Base-by-base conservation (phyloP, 2,329 filamentous ascomycete species). In the Parascedosporium putredinis region DNA sequence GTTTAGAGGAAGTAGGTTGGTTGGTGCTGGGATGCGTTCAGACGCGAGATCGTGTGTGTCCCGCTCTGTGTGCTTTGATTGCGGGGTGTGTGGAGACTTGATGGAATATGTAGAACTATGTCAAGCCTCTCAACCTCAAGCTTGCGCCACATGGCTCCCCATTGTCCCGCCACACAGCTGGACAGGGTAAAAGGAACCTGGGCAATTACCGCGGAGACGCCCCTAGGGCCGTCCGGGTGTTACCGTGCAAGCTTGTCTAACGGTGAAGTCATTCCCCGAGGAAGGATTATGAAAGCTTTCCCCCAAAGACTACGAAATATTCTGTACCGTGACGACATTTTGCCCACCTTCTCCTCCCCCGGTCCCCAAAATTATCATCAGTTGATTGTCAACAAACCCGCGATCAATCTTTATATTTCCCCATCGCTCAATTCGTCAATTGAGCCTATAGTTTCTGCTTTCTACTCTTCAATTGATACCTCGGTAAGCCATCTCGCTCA, bases 241-340 rank as follows among this genome's bases (percentile, higher is more conserved):
- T n/a, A 31, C n/a, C 27, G 36, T 36, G 38, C 12, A 42, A 18
- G 3, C 10, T 9, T 33, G 3, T 47, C 31, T 27, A 10, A 12
- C 16, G 25, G 16, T 43, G n/a, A 22, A 33, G 31, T 20, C 14
- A 25, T 27, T 36, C 45, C n/a, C n/a, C n/a, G n/a, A n/a, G n/a
- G n/a, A n/a, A 22, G 34, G 33, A 38, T 38, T 48, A 36, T 20
- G 18, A 24, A 23, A 48, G 33, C 22, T 27, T n/a, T 5, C 18
- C 20, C 12, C 10, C 9, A 6, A 45, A 10, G 38, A 20, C 18
- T 20, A 18, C 38, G 20, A 20, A 42, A 42, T 42, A 18, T 22
- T 42, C 24, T 12, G 12, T 12, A 36, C 10, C 25, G 47, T 49
- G 45, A 47, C 45, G 45, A 47, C 45, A 47, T 49, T 38, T 48